A percentile compares a stretch with the other conserved stretches of the same genome.
Evolutionary conservation across 208 protist genomes (phyloP).

Genomic region (Crithidia expoeki): DNA sequence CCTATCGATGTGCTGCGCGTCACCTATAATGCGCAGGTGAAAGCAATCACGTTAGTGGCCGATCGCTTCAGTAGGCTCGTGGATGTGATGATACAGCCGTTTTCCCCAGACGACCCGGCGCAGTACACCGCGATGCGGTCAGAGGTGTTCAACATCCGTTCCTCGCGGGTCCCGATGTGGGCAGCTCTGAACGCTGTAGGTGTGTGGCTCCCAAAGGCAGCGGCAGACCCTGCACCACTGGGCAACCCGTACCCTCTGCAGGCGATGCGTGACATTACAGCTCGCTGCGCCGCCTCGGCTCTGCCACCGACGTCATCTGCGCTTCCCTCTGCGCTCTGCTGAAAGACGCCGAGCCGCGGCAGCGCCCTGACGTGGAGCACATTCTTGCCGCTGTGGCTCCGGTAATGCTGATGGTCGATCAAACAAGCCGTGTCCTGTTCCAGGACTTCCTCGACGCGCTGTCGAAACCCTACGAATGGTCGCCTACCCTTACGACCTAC

Average conservation of each 20-base stretch:
- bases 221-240: slow-evolving; percentile 45
- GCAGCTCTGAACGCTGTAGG: slow-evolving; percentile 27
- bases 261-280: slow-evolving; percentile 52
- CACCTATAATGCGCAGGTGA: slow-evolving; percentile 40
- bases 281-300: slow-evolving; percentile 52
- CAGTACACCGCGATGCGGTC: slow-evolving; percentile 9
- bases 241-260: slow-evolving; percentile 50
- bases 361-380: background rate
- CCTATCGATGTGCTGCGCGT: slow-evolving; percentile 54
- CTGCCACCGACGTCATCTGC: slow-evolving; percentile 53
- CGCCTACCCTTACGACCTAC: slow-evolving; percentile 20
- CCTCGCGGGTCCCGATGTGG: slow-evolving; percentile 36
- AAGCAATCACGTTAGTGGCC: slow-evolving; percentile 29
- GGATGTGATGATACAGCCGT: slow-evolving; percentile 31
- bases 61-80: slow-evolving; percentile 47
- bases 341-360: background rate
- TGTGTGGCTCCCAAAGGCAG: slow-evolving; percentile 46
- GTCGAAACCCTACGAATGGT: slow-evolving; percentile 42
- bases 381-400: slow-evolving; percentile 25
- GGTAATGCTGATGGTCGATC: slow-evolving; percentile 40
- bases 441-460: slow-evolving; percentile 58
- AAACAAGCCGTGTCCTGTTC: slow-evolving; percentile 35
- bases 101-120: slow-evolving; percentile 19
- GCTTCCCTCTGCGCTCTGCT: slow-evolving; percentile 23
- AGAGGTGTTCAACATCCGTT: slow-evolving; percentile 11